These are phyloP conservation scores for Penicillium crystallinum DNA, from an alignment of 495 filamentous ascomycete species.

Conservation along the genomic window DNA sequence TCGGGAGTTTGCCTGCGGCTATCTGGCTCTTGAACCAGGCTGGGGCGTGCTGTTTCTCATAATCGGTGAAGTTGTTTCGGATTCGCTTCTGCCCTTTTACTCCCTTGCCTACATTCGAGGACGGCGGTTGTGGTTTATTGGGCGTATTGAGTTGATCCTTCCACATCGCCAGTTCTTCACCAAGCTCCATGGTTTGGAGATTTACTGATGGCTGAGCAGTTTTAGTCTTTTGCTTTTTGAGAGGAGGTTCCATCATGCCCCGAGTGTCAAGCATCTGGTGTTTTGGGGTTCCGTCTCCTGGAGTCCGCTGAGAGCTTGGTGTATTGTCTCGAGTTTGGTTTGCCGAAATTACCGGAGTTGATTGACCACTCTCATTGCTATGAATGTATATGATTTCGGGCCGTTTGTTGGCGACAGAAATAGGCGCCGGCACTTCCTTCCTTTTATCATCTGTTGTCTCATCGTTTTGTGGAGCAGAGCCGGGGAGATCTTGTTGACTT, in stretches of 20 bases:
- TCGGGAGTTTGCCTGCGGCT: background rate
- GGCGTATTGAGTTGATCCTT: background rate
- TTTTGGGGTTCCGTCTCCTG: background rate
- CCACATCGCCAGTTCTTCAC: background rate
- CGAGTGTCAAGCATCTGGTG: background rate
- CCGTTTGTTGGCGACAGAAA: too few relatives aligned
- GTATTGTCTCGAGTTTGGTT: background rate
- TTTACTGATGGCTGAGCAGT: background rate
- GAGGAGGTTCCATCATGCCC: background rate
- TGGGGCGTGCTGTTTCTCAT: slow-evolving; percentile 1
- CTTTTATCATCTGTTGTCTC: background rate
- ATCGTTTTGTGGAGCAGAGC: background rate
- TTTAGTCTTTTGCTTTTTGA: background rate
- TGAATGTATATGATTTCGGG: background rate
- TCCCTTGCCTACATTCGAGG: background rate
- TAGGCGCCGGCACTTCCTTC: background rate
- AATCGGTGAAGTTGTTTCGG: slow-evolving; percentile 2
- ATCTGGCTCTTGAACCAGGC: background rate
- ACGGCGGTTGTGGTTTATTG: background rate
- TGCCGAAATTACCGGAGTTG: background rate
- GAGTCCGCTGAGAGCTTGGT: background rate
- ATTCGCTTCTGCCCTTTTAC: background rate
- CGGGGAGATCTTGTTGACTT: background rate
- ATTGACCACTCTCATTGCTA: background rate
- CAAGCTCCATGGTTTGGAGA: background rate